Evolutionary conservation across 441 rosid species (phyloP), one percentile per base, ranked within the genome.

Genomic region (Cnidoscolus chayamansa): DNA sequence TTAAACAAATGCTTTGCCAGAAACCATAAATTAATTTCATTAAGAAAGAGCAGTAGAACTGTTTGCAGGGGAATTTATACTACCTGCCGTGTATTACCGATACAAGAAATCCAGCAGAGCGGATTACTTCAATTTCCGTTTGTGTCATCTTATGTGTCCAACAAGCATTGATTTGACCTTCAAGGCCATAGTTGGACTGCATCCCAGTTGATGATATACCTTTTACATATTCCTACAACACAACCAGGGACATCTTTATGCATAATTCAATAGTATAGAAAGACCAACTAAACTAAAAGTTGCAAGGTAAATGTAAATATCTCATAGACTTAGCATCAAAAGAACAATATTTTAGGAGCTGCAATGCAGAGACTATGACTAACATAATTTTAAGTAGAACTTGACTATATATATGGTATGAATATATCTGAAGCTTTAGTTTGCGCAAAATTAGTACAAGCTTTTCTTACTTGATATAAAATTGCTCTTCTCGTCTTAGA

Each of bases 21-120:
- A 53, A 65, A 32, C 32, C 10, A 13, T 30, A 60, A 16, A 19
- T 73, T 67, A 48, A 10, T 32, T 59, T 68, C 19, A 60, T 70
- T 6, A 19, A 35, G 17, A 61, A 60, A 53, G 37, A 37, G 59
- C 12, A 10, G 17, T n/a, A 25, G 54, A 62, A 48, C 63, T 25
- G 25, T 51, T 67, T 20, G 20, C 7, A 40, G 65, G 67, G 62
- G 62, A 56, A 35, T 63, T 35, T 45, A 37, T 12, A 55, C 15
- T 85, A 96, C 99, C 99, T 93, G 81, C 99, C 99, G 75, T 95
- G 99, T 80, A 96, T 87, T 76, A 90, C 83, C 0, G 97, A 90
- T 68, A 96, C 97, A 66, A 89, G 99, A 83, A 93, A 90, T 72
- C 89, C 96, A 71, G 81, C 84, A 0, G 92, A 83, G 2, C 91